phyloP scores from a whole-genome alignment of 2,329 filamentous ascomycete genomes.

The Aureobasidium sp. region DNA sequence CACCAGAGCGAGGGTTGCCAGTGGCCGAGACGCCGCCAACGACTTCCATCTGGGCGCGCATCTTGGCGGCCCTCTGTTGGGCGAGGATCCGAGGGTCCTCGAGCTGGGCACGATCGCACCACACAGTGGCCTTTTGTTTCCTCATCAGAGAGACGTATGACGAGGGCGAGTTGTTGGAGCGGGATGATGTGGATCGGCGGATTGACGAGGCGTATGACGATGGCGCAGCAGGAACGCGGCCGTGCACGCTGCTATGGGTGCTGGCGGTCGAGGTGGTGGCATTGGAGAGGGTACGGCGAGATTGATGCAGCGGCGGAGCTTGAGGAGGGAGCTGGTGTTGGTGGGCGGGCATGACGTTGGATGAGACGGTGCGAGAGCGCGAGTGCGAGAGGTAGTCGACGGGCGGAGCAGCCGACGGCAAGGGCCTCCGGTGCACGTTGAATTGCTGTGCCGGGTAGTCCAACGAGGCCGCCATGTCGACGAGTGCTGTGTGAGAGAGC shows the following conservation, averaged over 20 bases:
- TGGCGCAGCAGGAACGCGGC: constrained; percentile 43
- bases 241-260: constrained; percentile 30
- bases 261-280: constrained; percentile 60
- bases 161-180: constrained; percentile 52
- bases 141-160: constrained; percentile 94
- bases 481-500: neutral
- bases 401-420: constrained; percentile 16
- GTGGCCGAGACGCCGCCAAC: constrained; percentile 49
- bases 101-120: constrained; percentile 90
- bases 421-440: constrained; percentile 20
- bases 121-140: constrained; percentile 95
- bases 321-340: constrained; percentile 24
- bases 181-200: constrained; percentile 72
- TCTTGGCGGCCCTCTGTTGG: constrained; percentile 79
- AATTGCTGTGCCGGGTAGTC: constrained; percentile 18
- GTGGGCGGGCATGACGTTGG: constrained; percentile 22
- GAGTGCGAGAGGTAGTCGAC: constrained; percentile 33
- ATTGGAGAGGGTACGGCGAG: constrained; percentile 56
- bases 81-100: constrained; percentile 81
- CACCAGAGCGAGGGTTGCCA: constrained; percentile 24
- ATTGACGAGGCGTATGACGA: constrained; percentile 34
- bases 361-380: constrained; percentile 37
- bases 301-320: constrained; percentile 17
- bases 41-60: constrained; percentile 77
- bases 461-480: constrained; percentile 20